These are phyloP conservation scores for Uncinocarpus reesii DNA, from an alignment of 2,329 filamentous ascomycete genomes.

Conservation along the genomic window DNA sequence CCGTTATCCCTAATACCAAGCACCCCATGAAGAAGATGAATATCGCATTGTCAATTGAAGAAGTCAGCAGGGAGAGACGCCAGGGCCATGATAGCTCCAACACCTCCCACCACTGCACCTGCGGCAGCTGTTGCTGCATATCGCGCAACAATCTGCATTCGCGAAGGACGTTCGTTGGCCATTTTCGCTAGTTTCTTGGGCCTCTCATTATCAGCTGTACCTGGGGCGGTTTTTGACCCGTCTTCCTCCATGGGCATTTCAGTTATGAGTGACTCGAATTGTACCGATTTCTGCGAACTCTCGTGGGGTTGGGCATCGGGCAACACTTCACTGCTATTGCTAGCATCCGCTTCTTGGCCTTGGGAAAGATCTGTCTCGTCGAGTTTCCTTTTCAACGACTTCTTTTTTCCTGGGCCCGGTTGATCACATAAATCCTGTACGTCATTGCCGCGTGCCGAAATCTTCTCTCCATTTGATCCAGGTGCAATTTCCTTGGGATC, in stretches of 20 bases:
- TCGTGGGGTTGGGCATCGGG: conserved; percentile 10
- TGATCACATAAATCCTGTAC: not conserved
- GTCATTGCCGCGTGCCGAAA: too few relatives aligned
- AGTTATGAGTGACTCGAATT: not conserved
- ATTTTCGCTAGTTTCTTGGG: conserved; percentile 25
- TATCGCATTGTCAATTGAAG: conserved; percentile 27
- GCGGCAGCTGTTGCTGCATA: conserved; percentile 33
- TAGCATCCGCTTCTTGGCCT: not conserved
- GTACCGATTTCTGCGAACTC: not conserved
- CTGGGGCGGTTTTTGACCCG: conserved; percentile 19
- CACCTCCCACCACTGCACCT: conserved; percentile 34
- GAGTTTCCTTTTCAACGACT: conserved; percentile 9
- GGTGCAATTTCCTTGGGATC: too few relatives aligned
- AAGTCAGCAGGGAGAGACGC: conserved; percentile 36
- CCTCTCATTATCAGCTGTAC: conserved; percentile 18
- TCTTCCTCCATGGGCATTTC: not conserved
- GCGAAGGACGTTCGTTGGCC: conserved; percentile 14
- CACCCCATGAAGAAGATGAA: not conserved
- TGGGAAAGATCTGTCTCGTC: not conserved
- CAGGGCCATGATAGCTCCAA: conserved; percentile 34
- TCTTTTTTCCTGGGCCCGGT: not conserved
- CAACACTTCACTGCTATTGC: not conserved
- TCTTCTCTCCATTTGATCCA: too few relatives aligned
- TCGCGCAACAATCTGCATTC: conserved; percentile 21
- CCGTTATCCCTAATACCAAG: not conserved